phyloP scores from a whole-genome alignment of 2,329 filamentous ascomycete genomes.

The Hymenoscyphus fraxineus region DNA sequence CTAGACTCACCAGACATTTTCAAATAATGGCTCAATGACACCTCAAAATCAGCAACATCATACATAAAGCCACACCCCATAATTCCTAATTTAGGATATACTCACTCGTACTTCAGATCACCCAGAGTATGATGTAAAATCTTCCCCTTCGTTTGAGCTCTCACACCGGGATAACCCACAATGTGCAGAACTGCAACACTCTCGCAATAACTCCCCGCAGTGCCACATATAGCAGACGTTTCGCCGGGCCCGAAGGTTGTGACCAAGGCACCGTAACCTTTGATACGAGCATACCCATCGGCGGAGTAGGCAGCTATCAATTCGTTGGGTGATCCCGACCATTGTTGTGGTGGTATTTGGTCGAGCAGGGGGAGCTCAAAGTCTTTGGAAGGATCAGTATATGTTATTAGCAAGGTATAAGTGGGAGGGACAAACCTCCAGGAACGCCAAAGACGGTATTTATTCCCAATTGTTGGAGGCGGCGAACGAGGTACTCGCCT shows the following conservation, averaged over 20 bases:
- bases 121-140: conserved; percentile 51
- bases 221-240: conserved; percentile 52
- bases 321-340: conserved; percentile 35
- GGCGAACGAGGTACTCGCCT: conserved; percentile 38
- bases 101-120: conserved; percentile 37
- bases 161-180: conserved; percentile 39
- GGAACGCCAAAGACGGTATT: conserved; percentile 46
- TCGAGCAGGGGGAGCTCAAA: conserved; percentile 18
- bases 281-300: conserved; percentile 48
- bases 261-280: conserved; percentile 44
- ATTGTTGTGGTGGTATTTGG: conserved; percentile 21
- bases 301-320: conserved; percentile 42
- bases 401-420: background rate
- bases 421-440: conserved; percentile 25
- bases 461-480: conserved; percentile 42
- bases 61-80: background rate
- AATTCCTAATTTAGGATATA: background rate
- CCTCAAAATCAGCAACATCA: background rate
- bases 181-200: conserved; percentile 53
- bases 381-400: conserved; percentile 6
- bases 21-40: conserved; percentile 10
- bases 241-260: conserved; percentile 50
- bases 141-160: conserved; percentile 16
- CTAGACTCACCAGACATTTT: conserved; percentile 13
- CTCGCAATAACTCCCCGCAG: conserved; percentile 55